These are phyloP conservation scores for Hysterium pulicare DNA, from an alignment of 2,329 filamentous ascomycete species.

Conservation along the genomic window DNA sequence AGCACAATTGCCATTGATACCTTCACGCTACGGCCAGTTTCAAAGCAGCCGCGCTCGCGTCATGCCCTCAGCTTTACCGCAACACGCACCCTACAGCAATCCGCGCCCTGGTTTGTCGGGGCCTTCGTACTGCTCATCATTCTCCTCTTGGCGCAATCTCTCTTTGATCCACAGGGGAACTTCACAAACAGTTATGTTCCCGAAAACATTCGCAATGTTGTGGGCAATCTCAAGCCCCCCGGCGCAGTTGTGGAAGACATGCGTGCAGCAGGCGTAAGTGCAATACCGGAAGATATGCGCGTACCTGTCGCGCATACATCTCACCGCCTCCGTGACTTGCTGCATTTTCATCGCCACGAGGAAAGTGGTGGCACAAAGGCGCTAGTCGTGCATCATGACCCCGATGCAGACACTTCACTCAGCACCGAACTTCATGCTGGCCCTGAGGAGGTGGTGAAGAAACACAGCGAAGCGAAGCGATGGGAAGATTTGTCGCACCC, in stretches of 20 bases:
- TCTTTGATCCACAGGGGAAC: slow-evolving; percentile 50
- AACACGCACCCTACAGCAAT: slow-evolving; percentile 47
- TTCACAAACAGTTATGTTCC: slow-evolving; percentile 54
- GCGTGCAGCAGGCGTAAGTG: slow-evolving; percentile 15
- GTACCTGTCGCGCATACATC: slow-evolving; percentile 23
- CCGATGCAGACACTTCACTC: slow-evolving; percentile 35
- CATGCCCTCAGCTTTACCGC: slow-evolving; percentile 66
- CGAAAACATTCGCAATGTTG: slow-evolving; percentile 40
- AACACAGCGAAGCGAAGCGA: slow-evolving; percentile 50
- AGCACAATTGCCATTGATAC: slow-evolving; percentile 78
- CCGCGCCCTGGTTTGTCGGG: slow-evolving; percentile 56
- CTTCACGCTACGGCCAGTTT: slow-evolving; percentile 60
- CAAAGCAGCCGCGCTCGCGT: slow-evolving; percentile 53
- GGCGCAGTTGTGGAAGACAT: slow-evolving; percentile 26
- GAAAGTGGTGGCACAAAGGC: slow-evolving; percentile 31
- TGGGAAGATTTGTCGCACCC: slow-evolving; percentile 69
- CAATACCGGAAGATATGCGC: slow-evolving; percentile 17
- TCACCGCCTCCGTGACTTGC: slow-evolving; percentile 31
- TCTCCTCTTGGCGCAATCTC: slow-evolving; percentile 58
- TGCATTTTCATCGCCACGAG: slow-evolving; percentile 24
- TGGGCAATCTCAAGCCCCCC: slow-evolving; percentile 24
- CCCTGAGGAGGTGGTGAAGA: slow-evolving; percentile 30
- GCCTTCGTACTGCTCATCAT: slow-evolving; percentile 62
- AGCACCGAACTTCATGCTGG: slow-evolving; percentile 40
- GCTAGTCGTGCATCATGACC: slow-evolving; percentile 40